Conservation (phyloP, 2,329 filamentous ascomycete genomes). For the Cladophialophora psammophila region DNA sequence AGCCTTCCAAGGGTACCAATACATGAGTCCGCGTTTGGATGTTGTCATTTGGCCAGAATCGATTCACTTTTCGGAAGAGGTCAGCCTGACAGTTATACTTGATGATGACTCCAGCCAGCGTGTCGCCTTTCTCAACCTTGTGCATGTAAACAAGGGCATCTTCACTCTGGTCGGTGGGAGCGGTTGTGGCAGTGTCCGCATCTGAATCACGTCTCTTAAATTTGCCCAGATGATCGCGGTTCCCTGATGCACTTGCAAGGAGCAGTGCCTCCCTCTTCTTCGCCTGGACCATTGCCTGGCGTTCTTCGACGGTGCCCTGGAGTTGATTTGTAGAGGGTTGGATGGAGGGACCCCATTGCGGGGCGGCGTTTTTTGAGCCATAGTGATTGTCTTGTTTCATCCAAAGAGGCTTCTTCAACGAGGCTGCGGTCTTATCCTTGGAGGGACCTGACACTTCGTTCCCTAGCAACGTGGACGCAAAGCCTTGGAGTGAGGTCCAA, state of each 20-base stretch:
- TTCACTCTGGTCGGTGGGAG: constrained; percentile 60
- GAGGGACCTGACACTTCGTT: constrained; percentile 46
- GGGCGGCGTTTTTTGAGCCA: constrained; percentile 26
- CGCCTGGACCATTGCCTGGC: constrained; percentile 55
- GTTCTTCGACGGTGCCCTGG: constrained; percentile 53
- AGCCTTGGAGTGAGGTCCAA: constrained; percentile 58
- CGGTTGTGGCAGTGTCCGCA: constrained; percentile 44
- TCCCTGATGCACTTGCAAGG: constrained; percentile 51
- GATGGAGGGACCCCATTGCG: constrained; percentile 52
- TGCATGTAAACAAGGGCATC: constrained; percentile 88
- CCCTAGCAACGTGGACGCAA: constrained; percentile 58
- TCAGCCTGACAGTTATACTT: constrained; percentile 87
- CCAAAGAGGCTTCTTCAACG: constrained; percentile 34
- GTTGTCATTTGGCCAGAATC: constrained; percentile 92
- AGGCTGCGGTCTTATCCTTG: constrained; percentile 39
- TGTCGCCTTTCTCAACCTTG: constrained; percentile 81
- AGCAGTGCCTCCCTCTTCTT: constrained; percentile 57
- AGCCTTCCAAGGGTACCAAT: constrained; percentile 87
- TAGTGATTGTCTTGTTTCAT: constrained; percentile 46
- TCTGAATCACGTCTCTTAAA: constrained; percentile 57
- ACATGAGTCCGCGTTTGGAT: constrained; percentile 84
- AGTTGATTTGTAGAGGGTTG: constrained; percentile 11
- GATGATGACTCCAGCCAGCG: constrained; percentile 87
- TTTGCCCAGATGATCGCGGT: constrained; percentile 46
- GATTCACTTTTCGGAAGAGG: constrained; percentile 83